phyloP scores from a whole-genome alignment of 2,329 filamentous ascomycete species.

The Exophiala bonariae region DNA sequence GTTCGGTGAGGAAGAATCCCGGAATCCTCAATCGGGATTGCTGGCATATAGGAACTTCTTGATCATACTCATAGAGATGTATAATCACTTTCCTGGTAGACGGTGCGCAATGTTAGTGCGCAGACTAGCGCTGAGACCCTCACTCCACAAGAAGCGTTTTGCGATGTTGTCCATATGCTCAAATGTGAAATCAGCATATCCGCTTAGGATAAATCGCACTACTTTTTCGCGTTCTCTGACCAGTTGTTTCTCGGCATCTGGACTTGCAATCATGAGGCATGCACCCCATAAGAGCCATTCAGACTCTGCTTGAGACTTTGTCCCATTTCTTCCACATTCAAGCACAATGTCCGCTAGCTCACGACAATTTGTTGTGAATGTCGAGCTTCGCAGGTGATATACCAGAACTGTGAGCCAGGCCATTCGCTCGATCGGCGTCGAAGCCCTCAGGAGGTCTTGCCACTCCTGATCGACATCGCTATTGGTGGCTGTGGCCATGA shows the following conservation, averaged over 20 bases:
- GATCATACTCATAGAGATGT: too few relatives aligned
- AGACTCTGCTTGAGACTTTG: conserved; percentile 4
- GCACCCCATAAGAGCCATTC: conserved; percentile 18
- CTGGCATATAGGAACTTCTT: too few relatives aligned
- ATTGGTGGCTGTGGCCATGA: conserved; percentile 12
- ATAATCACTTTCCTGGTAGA: background rate
- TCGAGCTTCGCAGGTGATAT: conserved; percentile 16
- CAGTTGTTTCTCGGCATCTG: conserved; percentile 9
- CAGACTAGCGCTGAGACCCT: conserved; percentile 8
- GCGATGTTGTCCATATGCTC: conserved; percentile 11
- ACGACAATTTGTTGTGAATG: conserved; percentile 8
- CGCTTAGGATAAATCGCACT: background rate
- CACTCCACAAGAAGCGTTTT: conserved; percentile 15
- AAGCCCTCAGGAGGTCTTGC: conserved; percentile 3
- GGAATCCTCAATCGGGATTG: too few relatives aligned
- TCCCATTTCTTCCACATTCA: conserved; percentile 10
- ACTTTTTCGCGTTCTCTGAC: conserved; percentile 1
- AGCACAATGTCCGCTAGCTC: conserved; percentile 12
- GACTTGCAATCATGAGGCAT: conserved; percentile 12
- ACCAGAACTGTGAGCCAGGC: conserved; percentile 14
- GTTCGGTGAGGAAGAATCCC: too few relatives aligned
- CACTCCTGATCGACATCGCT: conserved; percentile 9
- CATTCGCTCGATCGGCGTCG: conserved; percentile 14
- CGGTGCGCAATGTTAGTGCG: background rate
- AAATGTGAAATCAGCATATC: conserved; percentile 3